A percentile compares a stretch with the other conserved stretches of the same genome.
Conservation (phyloP, 495 filamentous ascomycete species). For the Astrothelium subdiscretum region DNA sequence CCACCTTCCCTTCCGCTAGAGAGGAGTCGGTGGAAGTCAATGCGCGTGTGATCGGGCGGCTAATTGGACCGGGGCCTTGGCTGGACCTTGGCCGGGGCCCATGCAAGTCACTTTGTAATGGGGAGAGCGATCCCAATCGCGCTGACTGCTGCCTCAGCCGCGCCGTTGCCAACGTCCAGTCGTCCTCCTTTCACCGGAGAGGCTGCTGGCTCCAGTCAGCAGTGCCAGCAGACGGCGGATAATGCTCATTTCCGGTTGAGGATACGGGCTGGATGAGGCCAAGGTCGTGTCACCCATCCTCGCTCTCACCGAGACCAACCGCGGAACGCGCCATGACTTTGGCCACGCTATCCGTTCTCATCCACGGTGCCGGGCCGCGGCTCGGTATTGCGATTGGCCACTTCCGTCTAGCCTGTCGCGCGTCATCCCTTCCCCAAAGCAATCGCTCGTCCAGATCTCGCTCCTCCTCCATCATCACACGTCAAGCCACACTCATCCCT, state of each 20-base stretch:
- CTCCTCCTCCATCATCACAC: not conserved
- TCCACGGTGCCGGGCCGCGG: not conserved
- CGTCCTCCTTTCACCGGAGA: not conserved
- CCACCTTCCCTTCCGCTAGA: not conserved
- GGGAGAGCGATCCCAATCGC: too few species aligned
- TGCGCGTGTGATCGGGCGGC: constrained; percentile 1
- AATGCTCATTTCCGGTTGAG: not conserved
- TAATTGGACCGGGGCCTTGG: not conserved
- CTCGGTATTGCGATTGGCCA: not conserved
- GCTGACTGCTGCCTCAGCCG: not conserved
- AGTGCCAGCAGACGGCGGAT: too few species aligned
- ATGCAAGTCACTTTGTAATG: not conserved
- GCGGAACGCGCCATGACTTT: not conserved
- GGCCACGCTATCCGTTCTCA: not conserved
- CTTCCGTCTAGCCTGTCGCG: not conserved
- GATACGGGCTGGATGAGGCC: not conserved
- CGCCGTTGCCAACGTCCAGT: not conserved
- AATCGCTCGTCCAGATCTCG: not conserved
- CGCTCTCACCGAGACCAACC: not conserved
- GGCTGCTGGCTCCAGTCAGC: not conserved
- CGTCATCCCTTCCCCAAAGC: not conserved
- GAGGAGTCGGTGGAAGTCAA: constrained; percentile 1
- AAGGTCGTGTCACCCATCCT: not conserved
- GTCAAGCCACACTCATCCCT: not conserved
- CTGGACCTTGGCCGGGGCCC: not conserved